Base-by-base conservation (phyloP, 139 green algal genomes). In the Eudorina sp. region DNA sequence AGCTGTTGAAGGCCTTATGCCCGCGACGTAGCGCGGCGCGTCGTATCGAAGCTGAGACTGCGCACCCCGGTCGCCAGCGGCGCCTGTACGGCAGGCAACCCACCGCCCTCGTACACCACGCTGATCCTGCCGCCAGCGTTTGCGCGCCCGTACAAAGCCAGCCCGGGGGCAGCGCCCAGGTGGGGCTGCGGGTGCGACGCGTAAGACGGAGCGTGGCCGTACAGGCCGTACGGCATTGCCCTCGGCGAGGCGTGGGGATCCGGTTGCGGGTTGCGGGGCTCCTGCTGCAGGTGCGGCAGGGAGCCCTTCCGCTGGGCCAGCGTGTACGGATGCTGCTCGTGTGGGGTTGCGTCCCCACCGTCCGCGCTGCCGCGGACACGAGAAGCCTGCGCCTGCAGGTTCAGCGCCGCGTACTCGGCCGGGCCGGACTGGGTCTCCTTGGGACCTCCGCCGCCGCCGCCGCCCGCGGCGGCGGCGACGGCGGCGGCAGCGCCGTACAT, bases 1-100 rank as follows among this genome's bases (percentile, higher is more conserved):
- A n/a, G n/a, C n/a, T n/a, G n/a, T n/a, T n/a, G n/a, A n/a, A n/a
- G n/a, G 13, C 51, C 51, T 75, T 29, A 75, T 21, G 66, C 66
- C 9, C 66, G 66, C 31, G 66, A 45, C 31, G 23, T 75, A 4
- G 66, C 66, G 66, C 66, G 66, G 3, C 66, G 66, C 6, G 66
- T 48, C 34, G 23, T 34, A 48, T 75, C 66, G 25, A 75, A 75
- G 70, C 70, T 79, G 70, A 58, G 34, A 25, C 40, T 79, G 70
- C 70, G 70, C 19, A 31, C 13, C 27, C 40, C 41, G 6, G 70
- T 23, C 40, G 70, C 36, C 18, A 77, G 34, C 1, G 34, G 36
- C 8, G 34, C 41, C 40, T 79, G 70, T 23, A 79, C 70, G 27
- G 70, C 70, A 34, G 70, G 70, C 23, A 79, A 41, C 38, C 70